Conservation (phyloP, 257 asterid genomes). For the Mitragyna speciosa region DNA sequence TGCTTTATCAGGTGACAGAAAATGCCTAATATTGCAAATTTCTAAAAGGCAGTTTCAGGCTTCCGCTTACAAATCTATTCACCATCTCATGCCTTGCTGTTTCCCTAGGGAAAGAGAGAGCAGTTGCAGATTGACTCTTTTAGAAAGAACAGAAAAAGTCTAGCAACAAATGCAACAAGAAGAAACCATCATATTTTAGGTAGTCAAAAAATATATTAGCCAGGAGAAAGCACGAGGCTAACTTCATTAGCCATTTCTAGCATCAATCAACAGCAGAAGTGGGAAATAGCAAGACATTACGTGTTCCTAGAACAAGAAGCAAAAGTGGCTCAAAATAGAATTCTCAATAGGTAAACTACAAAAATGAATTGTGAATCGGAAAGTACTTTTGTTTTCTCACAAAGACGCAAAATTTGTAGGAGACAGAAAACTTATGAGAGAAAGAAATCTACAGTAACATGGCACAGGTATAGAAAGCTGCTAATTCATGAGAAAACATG, state of each 20-base stretch:
- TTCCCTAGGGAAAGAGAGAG: neutral
- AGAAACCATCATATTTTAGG: neutral
- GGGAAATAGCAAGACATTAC: neutral
- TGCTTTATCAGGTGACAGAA: neutral
- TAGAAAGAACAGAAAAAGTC: neutral
- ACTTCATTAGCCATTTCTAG: neutral
- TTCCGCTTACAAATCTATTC: neutral
- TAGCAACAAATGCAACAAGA: slow-evolving; percentile 4
- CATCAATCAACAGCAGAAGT: neutral
- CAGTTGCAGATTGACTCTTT: neutral
- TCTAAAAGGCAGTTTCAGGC: neutral
- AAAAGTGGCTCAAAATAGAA: neutral
- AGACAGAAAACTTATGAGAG: neutral
- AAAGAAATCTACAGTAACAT: neutral
- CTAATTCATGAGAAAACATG: neutral
- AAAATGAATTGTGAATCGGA: no score
- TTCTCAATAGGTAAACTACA: neutral
- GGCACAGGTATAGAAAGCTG: neutral
- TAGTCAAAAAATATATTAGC: neutral
- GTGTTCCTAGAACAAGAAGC: neutral
- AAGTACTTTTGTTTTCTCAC: neutral
- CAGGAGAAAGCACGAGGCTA: neutral
- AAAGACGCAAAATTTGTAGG: neutral
- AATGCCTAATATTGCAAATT: neutral
- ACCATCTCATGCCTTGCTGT: neutral